A percentile compares a stretch with the other conserved stretches of the same genome.
phyloP scores from a whole-genome alignment of 169 alveolate species.

The Cryptosporidium meleagridis region DNA sequence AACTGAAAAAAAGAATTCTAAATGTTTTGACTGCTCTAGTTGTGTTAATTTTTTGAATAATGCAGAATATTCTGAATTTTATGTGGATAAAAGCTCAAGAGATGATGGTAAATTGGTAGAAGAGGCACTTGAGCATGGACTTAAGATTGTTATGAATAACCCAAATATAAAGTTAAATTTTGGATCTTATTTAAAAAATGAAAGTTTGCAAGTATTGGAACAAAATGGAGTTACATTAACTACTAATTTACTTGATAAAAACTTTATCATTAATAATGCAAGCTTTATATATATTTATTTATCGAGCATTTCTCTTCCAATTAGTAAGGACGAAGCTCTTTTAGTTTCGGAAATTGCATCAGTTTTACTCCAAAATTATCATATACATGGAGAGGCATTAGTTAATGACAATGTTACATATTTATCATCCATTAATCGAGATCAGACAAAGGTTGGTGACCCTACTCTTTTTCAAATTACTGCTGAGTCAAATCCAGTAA shows the following conservation, averaged over 20 bases:
- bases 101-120: not conserved
- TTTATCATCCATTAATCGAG: not conserved
- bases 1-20: not conserved
- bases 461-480: not conserved
- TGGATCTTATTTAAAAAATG: not conserved
- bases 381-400: conserved; percentile 9
- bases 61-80: not conserved
- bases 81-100: not conserved
- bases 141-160: not conserved
- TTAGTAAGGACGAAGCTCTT: not conserved
- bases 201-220: not conserved
- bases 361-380: not conserved
- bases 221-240: not conserved
- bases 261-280: conserved; percentile 44
- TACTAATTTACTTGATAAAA: not conserved
- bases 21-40: not conserved
- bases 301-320: not conserved
- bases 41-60: not conserved
- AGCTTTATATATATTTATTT: conserved; percentile 11
- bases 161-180: not conserved
- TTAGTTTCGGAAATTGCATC: conserved; percentile 29
- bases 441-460: not conserved
- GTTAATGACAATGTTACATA: not conserved
- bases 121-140: conserved; percentile 54
- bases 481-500: not conserved